phyloP scores from a whole-genome alignment of 495 filamentous ascomycete genomes.

The Tuber aestivum region DNA sequence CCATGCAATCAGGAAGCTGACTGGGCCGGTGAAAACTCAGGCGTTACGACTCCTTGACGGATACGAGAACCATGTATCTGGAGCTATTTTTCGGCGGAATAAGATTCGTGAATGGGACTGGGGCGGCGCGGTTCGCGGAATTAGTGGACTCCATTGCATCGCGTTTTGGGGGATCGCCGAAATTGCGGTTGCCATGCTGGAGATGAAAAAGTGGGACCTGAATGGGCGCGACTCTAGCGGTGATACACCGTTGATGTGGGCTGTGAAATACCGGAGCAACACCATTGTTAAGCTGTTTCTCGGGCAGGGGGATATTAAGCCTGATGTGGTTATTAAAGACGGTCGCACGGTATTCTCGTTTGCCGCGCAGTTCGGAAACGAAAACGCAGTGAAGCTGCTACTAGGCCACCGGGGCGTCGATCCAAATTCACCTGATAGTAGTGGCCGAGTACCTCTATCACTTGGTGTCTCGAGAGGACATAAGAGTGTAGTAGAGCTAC shows the following conservation, averaged over 20 bases:
- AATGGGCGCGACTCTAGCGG: too few species aligned
- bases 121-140: neutral
- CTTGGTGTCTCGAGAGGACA: too few species aligned
- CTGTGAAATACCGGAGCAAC: neutral
- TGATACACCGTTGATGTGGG: neutral
- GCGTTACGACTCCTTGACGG: neutral
- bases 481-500: too few species aligned
- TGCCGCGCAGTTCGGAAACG: too few species aligned
- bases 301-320: neutral
- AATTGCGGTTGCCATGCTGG: too few species aligned
- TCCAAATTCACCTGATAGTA: neutral
- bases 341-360: too few species aligned
- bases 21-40: neutral
- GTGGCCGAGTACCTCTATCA: too few species aligned
- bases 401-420: neutral
- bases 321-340: neutral
- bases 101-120: too few species aligned
- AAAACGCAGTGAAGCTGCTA: neutral
- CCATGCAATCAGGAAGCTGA: neutral
- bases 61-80: neutral
- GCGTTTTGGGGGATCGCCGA: too few species aligned
- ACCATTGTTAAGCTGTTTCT: neutral
- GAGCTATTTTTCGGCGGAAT: too few species aligned
- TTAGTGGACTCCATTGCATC: neutral
- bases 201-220: too few species aligned